Percentiles rank a stretch among this genome's conserved stretches.
Conservation (phyloP, 208 protist species). For the Leishmania arabica region DNA sequence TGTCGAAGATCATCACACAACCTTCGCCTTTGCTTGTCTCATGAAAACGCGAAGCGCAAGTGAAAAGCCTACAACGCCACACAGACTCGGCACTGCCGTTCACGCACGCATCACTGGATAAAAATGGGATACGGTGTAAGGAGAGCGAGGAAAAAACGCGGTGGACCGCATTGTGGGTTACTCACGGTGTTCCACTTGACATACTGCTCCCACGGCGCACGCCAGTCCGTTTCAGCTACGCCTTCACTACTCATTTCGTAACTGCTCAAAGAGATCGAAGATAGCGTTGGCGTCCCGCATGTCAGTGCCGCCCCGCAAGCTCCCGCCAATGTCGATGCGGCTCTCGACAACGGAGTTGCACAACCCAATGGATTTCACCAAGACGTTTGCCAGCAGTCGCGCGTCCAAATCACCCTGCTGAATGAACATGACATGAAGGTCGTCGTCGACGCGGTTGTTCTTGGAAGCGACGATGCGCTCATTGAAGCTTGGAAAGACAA, state of each 20-base stretch:
- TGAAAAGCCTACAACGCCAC: background rate
- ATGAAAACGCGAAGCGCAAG: background rate
- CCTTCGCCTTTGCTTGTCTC: no score
- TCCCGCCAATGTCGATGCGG: slow-evolving; percentile 59
- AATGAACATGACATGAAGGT: slow-evolving; percentile 29
- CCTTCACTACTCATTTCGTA: slow-evolving; percentile 41
- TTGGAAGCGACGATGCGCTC: slow-evolving; percentile 50
- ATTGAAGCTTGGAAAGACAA: slow-evolving; percentile 67
- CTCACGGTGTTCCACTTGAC: background rate
- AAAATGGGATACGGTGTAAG: background rate
- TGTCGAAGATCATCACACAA: background rate
- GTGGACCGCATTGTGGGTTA: background rate
- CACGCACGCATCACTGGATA: background rate
- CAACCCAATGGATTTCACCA: slow-evolving; percentile 52
- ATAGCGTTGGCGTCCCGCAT: slow-evolving; percentile 54
- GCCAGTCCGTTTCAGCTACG: background rate
- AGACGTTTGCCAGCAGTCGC: slow-evolving; percentile 47
- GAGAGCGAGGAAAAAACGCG: background rate
- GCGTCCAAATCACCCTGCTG: slow-evolving; percentile 50
- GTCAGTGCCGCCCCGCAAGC: slow-evolving; percentile 40
- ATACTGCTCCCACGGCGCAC: background rate
- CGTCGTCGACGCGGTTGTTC: slow-evolving; percentile 57
- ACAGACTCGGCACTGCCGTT: background rate
- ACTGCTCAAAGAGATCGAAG: slow-evolving; percentile 49
- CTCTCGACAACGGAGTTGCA: slow-evolving; percentile 62